These are phyloP conservation scores for Keithomyces neogunnii DNA, from an alignment of 2,329 filamentous ascomycete species.

Conservation along the genomic window DNA sequence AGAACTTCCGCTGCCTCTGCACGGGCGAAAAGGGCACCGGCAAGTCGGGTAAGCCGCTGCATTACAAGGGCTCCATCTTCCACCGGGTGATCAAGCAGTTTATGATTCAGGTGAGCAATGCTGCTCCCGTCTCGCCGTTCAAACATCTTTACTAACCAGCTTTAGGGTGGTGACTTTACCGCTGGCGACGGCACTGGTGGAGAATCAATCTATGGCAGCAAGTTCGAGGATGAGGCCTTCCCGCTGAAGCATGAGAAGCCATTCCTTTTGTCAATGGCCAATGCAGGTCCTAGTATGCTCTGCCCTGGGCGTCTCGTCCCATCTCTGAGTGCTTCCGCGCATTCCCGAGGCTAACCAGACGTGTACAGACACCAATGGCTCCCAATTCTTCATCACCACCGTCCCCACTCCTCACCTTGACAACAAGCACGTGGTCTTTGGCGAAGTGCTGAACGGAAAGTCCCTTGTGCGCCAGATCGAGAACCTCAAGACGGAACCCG, in stretches of 20 bases:
- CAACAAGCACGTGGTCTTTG: conserved; percentile 95
- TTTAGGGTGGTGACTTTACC: conserved; percentile 88
- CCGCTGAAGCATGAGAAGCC: conserved; percentile 83
- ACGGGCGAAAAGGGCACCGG: conserved; percentile 88
- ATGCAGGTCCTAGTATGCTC: conserved; percentile 74
- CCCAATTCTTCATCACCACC: conserved; percentile 97
- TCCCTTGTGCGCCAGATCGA: conserved; percentile 85
- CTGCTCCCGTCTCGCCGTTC: not conserved
- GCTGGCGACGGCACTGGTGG: conserved; percentile 89
- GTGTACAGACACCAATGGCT: conserved; percentile 74
- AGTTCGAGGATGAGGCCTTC: conserved; percentile 97
- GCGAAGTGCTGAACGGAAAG: conserved; percentile 88
- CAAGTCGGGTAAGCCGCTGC: conserved; percentile 73
- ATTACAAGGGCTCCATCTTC: conserved; percentile 89
- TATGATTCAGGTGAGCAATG: conserved; percentile 59
- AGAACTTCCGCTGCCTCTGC: conserved; percentile 92
- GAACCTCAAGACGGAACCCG: conserved; percentile 63
- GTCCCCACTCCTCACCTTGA: conserved; percentile 92
- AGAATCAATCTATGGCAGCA: conserved; percentile 94
- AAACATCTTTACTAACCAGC: conserved; percentile 19
- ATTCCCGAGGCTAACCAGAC: not conserved
- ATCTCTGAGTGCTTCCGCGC: too few relatives aligned
- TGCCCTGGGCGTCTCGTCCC: not conserved
- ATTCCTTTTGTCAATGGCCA: conserved; percentile 95
- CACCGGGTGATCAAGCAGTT: conserved; percentile 98